Base-by-base conservation (phyloP, 148 eudicot species). In the Polygonum maritimum region DNA sequence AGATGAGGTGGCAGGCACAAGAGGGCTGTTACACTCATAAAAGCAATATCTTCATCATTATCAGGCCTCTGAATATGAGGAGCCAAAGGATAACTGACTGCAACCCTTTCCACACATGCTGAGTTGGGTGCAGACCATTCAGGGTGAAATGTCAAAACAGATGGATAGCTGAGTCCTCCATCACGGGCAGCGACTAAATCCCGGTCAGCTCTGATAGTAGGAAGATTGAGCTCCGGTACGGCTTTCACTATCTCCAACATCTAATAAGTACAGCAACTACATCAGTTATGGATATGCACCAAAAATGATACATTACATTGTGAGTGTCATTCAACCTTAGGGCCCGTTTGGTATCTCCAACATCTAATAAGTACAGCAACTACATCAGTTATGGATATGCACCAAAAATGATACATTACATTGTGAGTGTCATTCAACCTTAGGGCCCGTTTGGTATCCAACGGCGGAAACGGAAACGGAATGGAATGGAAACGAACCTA, bases 31-130 rank as follows among this genome's bases (percentile, higher is more conserved):
- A 91, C 98, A 77, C 85, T 88, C 98, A 91, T 93, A 74, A 84
- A 93, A 60, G 98, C 92, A 73, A 93, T 87, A 79, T 93, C 94
- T 72, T 89, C 98, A 38, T 93, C 94, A 76, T 48, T 84, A 40
- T 79, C 72, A 38, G 93, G 97, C 83, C 82, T 89, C 44, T 78
- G 75, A 39, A 89, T 86, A 38, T 81, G 79, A 16, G 86, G 79
- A 26, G 75, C 3, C 33, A 83, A 79, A 77, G 95, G 91, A 73
- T 85, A 86, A 39, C 71, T 73, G 49, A 91, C 92, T 21, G 74
- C 65, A 36, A 21, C 38, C 75, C 80, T 87, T 47, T 74, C 71
- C 41, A 38, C 63, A 76, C 71, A 69, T 9, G 78, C 79, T 39
- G 76, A 79, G 13, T 82, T 70, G 71, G 82, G 75, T 58, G 51